Percentiles rank a stretch among this genome's conserved stretches.
Evolutionary conservation across 768 basidiomycete genomes (phyloP).

Genomic region (Epithele typhae): DNA sequence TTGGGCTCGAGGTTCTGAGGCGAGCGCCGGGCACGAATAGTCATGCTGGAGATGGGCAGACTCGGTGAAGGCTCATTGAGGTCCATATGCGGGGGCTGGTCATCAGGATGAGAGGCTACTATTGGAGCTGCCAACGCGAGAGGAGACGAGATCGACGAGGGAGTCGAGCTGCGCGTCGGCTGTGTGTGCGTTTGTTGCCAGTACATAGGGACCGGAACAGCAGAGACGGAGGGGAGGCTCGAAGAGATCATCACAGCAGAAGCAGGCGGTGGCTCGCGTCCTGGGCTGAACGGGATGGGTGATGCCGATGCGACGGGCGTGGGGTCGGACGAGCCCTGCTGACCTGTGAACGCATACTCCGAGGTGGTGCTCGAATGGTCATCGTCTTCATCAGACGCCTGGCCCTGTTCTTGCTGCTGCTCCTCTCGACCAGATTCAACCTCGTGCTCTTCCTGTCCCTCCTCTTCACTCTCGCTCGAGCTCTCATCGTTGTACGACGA

Average conservation of each 20-base stretch:
- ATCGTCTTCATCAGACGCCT: too few relatives aligned
- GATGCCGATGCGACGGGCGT: slow-evolving; percentile 64
- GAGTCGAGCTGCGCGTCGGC: slow-evolving; percentile 80
- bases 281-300: slow-evolving; percentile 28
- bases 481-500: slow-evolving; percentile 56
- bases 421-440: slow-evolving; percentile 14
- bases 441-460: slow-evolving; percentile 27
- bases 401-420: slow-evolving; percentile 15
- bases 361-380: slow-evolving; percentile 62
- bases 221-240: slow-evolving; percentile 23
- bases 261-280: slow-evolving; percentile 10
- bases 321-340: slow-evolving; percentile 49
- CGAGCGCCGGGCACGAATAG: slow-evolving; percentile 63
- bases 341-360: slow-evolving; percentile 54
- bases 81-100: slow-evolving; percentile 59
- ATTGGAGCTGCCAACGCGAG: slow-evolving; percentile 83
- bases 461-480: slow-evolving; percentile 38
- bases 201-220: slow-evolving; percentile 29
- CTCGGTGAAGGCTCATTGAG: slow-evolving; percentile 59
- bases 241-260: slow-evolving; percentile 15
- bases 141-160: slow-evolving; percentile 85
- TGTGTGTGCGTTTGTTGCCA: slow-evolving; percentile 40
- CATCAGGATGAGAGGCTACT: slow-evolving; percentile 60
- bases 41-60: slow-evolving; percentile 27
- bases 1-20: slow-evolving; percentile 62